These are phyloP conservation scores for Trypanosoma platydactyli DNA, from an alignment of 208 protist species.

Conservation along the genomic window DNA sequence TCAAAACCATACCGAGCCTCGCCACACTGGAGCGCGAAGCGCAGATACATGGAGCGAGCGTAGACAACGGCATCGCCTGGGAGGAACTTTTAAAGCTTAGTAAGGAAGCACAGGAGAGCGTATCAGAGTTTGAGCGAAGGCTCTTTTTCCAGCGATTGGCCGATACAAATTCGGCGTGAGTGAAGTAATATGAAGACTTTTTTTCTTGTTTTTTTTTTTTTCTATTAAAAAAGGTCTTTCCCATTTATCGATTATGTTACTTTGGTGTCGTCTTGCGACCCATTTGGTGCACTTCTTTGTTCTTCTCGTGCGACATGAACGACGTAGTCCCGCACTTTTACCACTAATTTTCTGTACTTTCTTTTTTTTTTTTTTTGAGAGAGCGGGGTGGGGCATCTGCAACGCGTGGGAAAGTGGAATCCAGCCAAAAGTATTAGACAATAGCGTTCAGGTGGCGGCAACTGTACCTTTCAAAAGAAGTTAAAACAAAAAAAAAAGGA, in stretches of 20 bases:
- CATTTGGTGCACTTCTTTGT: not conserved
- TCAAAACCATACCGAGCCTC: conserved; percentile 40
- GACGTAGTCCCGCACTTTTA: no score
- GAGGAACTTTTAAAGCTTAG: conserved; percentile 19
- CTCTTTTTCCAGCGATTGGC: conserved; percentile 25
- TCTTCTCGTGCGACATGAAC: no score
- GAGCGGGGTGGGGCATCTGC: no score
- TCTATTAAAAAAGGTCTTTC: no score
- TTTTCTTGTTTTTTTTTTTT: conserved; percentile 23
- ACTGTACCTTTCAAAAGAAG: not conserved
- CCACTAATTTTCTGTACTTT: no score
- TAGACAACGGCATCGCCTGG: conserved; percentile 3
- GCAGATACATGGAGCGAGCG: not conserved
- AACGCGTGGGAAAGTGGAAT: no score
- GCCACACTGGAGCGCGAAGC: conserved; percentile 32
- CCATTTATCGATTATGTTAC: conserved; percentile 7
- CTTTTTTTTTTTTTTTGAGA: conserved; percentile 3
- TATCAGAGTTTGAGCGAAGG: conserved; percentile 28
- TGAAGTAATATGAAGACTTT: conserved; percentile 7
- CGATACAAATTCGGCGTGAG: conserved; percentile 11
- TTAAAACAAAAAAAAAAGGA: not conserved
- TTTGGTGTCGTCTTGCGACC: not conserved
- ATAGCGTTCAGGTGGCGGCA: no score
- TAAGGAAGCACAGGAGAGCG: conserved; percentile 25
- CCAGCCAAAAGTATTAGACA: no score